phyloP scores from a whole-genome alignment of 169 alveolate species.

The Plasmodium vinckei region DNA sequence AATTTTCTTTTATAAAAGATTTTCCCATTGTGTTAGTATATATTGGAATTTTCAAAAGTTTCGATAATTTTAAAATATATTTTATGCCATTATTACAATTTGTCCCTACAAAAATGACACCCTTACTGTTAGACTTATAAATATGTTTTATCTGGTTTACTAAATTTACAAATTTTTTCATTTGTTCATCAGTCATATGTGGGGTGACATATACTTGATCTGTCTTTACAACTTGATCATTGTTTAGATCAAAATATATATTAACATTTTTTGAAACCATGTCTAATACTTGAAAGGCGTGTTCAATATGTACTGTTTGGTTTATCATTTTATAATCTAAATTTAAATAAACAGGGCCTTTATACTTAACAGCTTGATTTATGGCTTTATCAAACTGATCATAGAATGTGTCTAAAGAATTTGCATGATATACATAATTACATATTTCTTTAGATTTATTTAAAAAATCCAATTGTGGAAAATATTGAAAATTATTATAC shows the following conservation, averaged over 20 bases:
- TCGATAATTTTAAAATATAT: slow-evolving; percentile 43
- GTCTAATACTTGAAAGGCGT: slow-evolving; percentile 18
- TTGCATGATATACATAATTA: slow-evolving; percentile 26
- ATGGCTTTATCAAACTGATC: slow-evolving; percentile 15
- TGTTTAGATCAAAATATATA: background rate
- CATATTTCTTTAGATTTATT: slow-evolving; percentile 59
- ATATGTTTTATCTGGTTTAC: background rate
- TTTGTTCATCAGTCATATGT: background rate
- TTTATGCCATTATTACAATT: slow-evolving; percentile 62
- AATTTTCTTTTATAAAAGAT: slow-evolving; percentile 55
- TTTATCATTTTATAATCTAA: slow-evolving; percentile 41
- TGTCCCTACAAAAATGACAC: slow-evolving; percentile 64
- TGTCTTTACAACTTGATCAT: background rate
- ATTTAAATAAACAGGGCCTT: slow-evolving; percentile 55
- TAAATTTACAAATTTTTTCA: background rate
- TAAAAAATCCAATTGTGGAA: slow-evolving; percentile 47
- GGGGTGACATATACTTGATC: background rate
- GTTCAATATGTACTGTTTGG: slow-evolving; percentile 15
- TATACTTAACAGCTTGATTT: background rate
- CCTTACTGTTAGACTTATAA: slow-evolving; percentile 35
- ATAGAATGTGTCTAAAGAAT: slow-evolving; percentile 29
- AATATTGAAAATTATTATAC: slow-evolving; percentile 57
- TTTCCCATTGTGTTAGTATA: slow-evolving; percentile 64
- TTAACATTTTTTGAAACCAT: slow-evolving; percentile 2
- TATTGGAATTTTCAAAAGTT: slow-evolving; percentile 37